Base-by-base conservation (phyloP, 441 rosid genomes). In the Lepidium campestre region DNA sequence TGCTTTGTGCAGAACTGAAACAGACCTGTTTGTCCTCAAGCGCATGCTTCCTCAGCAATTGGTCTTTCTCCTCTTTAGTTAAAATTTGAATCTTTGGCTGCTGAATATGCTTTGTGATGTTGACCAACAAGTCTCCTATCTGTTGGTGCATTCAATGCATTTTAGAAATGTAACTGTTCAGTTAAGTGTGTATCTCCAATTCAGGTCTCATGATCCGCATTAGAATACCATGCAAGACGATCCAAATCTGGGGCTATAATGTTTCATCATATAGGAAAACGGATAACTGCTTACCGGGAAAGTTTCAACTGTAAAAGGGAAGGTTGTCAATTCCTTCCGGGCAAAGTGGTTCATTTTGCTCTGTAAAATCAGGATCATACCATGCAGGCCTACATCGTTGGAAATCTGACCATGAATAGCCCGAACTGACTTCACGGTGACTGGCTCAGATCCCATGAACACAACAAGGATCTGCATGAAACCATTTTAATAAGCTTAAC, bases 91-190 rank as follows among this genome's bases (percentile, higher is more conserved):
- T 77, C 70, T 56, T 80, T 37, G 94, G 91, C 72, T 59, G 57
- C 63, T 60, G 36, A 65, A 29, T 47, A 60, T 84, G 91, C 73
- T 80, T 83, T 46, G 86, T 81, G 55, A 86, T 75, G 65, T 82
- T 88, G 50, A 73, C 72, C 72, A 82, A 81, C 71, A 87, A 70
- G 37, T 82, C 89, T 45, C 79, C 56, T 34, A 79, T 80, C 91
- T 85, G 77, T 70, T 64, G 20, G 47, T 17, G 74, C 57, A 74
- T 13, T 15, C 54, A 69, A 60, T 44, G 35, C 18, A 6, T 6
- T 20, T 11, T 14, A 32, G 42, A 60, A 55, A 41, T 23, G 39
- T 5, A 45, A 58, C 0, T 40, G 44, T 48, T 40, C 53, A 31
- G 49, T 45, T 6, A 56, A 55, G 12, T n/a, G 20, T 40, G 59